Evolutionary conservation across 2,329 filamentous ascomycete genomes (phyloP).

Genomic region (Clonostachys chloroleuca): DNA sequence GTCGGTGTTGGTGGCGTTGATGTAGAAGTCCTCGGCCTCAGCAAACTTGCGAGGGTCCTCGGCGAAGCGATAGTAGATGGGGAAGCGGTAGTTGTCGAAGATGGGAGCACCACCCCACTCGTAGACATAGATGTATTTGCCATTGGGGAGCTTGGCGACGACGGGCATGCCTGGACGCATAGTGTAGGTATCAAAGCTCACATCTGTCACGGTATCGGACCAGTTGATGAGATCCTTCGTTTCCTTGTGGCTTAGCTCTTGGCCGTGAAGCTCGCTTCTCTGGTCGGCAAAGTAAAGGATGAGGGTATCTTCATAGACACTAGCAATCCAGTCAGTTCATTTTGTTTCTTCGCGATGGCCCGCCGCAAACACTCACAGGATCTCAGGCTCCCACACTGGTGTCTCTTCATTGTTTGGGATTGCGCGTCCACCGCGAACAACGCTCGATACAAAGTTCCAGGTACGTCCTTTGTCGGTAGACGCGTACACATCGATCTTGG

Average conservation of each 20-base stretch:
- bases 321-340: not conserved
- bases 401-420: conserved; percentile 57
- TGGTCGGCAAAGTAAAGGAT: conserved; percentile 69
- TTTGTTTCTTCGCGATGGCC: too few species aligned
- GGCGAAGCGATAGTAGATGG: conserved; percentile 39
- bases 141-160: conserved; percentile 42
- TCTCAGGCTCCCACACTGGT: not conserved
- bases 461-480: conserved; percentile 53
- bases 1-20: conserved; percentile 21
- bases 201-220: conserved; percentile 55
- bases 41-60: conserved; percentile 28
- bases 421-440: conserved; percentile 57
- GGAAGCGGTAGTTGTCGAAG: conserved; percentile 26
- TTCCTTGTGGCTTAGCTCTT: conserved; percentile 63
- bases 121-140: conserved; percentile 50
- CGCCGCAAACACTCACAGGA: too few species aligned
- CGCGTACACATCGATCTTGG: conserved; percentile 65
- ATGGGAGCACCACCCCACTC: conserved; percentile 49
- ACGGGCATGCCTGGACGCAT: conserved; percentile 65
- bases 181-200: conserved; percentile 49
- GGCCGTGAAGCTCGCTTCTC: conserved; percentile 56
- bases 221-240: conserved; percentile 57
- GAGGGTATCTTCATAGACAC: conserved; percentile 45
- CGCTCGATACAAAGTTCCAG: conserved; percentile 63
- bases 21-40: conserved; percentile 18